Evolutionary conservation across 75 land plant genomes (phyloP), one percentile per base, ranked within the genome.

Genomic region (Sequoia sempervirens): DNA sequence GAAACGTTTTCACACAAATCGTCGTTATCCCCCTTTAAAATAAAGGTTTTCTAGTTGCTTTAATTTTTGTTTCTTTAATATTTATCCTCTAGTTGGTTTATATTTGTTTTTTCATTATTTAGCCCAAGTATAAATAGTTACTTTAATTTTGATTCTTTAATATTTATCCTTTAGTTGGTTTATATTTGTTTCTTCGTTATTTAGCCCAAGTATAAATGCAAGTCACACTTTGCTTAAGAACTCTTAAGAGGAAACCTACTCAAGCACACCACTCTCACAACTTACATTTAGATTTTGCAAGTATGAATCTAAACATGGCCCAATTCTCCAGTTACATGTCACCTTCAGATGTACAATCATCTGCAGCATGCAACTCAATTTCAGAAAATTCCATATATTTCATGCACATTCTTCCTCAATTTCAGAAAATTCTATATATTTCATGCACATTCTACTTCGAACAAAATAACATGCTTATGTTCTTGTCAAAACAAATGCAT

Each of bases 361-460:
- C 78, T 38, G 78, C 78, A 75, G 78, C 78, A 75, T 75, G 43
- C 78, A 75, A 40, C 78, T 75, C 43, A 75, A 75, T 37, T 75
- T 75, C 78, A 75, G 78, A 75, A 75, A 38, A 17, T 75, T 18
- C 78, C 38, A 38, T 38, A 75, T 38, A 38, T 38, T 75, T 38
- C 78, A 75, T 20, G 41, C 38, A 30, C 43, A 75, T 37, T 20
- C 14, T 34, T 18, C 43, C 78, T 75, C 43, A 75, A 75, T 37
- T 75, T 75, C 78, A 75, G 78, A 75, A 75, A 38, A 17, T 75
- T 18, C 78, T 20, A 38, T 38, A 75, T 38, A 38, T 38, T 75
- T 38, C 78, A 75, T 20, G 41, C 38, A 30, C 43, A 75, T 37
- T 5, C 14, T 34, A 6, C 43, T 38, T 20, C 41, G 37, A 18